Evolutionary conservation across 768 basidiomycete species (phyloP).

Genomic region (Pleurotus eryngii): DNA sequence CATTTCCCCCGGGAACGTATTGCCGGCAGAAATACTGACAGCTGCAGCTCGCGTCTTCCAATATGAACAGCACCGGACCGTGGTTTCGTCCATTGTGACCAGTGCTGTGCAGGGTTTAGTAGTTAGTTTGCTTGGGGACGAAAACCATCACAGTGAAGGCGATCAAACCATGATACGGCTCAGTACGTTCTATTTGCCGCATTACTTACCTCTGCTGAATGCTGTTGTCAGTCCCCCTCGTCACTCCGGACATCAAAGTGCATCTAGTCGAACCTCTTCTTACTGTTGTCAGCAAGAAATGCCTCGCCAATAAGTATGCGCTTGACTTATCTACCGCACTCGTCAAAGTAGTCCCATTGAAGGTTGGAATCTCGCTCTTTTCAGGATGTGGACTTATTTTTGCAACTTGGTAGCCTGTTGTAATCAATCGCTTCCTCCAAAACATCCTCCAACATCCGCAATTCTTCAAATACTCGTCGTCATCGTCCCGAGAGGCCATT

Average conservation of each 20-base stretch:
- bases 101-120: constrained; percentile 52
- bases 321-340: constrained; percentile 43
- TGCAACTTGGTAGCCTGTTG: constrained; percentile 47
- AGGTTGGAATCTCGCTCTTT: constrained; percentile 42
- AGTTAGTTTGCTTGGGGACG: constrained; percentile 40
- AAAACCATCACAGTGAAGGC: constrained; percentile 19
- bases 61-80: constrained; percentile 15
- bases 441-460: constrained; percentile 66
- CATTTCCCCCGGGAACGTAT: constrained; percentile 17
- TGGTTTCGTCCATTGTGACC: constrained; percentile 35
- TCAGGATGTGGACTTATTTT: background rate
- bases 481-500: constrained; percentile 40
- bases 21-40: constrained; percentile 26
- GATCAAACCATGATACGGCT: constrained; percentile 28
- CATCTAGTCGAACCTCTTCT: constrained; percentile 73
- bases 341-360: constrained; percentile 45
- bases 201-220: constrained; percentile 5
- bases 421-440: constrained; percentile 77
- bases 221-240: constrained; percentile 21
- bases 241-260: constrained; percentile 38
- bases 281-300: constrained; percentile 56
- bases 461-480: constrained; percentile 42
- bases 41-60: constrained; percentile 27
- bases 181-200: constrained; percentile 27
- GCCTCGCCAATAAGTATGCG: constrained; percentile 39